Evolutionary conservation across 23 red algal species (phyloP), one percentile per base, ranked within the genome.

Genomic region (Gracilaria caudata): DNA sequence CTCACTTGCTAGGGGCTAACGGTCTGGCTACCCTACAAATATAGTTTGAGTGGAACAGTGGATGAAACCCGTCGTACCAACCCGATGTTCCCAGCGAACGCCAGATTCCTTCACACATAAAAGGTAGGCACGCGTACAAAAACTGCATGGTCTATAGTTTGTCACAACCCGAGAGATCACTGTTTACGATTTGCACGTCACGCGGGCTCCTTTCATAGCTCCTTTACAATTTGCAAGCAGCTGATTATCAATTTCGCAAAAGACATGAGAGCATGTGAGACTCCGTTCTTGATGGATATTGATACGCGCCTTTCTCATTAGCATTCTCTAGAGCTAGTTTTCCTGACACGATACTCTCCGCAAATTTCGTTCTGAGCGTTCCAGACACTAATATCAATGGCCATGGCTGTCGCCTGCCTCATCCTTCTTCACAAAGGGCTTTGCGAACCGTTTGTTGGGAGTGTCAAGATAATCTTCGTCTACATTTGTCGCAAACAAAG

Each of bases 381-480:
- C 3, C 8, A 33, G 37, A 29, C 40, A 0, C 38, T 75, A 20
- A n/a, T 21, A 13, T 75, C 43, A 75, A 29, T 75, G 70, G 37
- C 38, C 37, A 75, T 75, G 37, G 70, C 40, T 75, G 25, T 75
- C 61, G 24, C 51, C 60, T 7, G 20, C 33, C 10, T 36, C 28
- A 28, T 41, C 51, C 82, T 73, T 86, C 53, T 86, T 76, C 40
- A 86, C 19, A 57, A 86, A 86, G 9, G 63, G 82, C 64, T 60
- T 46, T 10, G 82, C 82, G 20, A 86, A 86, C 19, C 82, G 82
- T 43, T 73, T 72, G 3, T 86, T 86, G 32, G 44, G 44, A 37
- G 64, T 74, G 51, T 86, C 46, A 7, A 86, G 44, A 73, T 86
- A 86, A 30, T 86, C 82, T 44, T 86, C 82, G 28, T 86, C 82